Percentiles rank a stretch among this genome's conserved stretches.
These are phyloP conservation scores for Hymenoscyphus albidus DNA, from an alignment of 2,329 filamentous ascomycete species.

Conservation along the genomic window DNA sequence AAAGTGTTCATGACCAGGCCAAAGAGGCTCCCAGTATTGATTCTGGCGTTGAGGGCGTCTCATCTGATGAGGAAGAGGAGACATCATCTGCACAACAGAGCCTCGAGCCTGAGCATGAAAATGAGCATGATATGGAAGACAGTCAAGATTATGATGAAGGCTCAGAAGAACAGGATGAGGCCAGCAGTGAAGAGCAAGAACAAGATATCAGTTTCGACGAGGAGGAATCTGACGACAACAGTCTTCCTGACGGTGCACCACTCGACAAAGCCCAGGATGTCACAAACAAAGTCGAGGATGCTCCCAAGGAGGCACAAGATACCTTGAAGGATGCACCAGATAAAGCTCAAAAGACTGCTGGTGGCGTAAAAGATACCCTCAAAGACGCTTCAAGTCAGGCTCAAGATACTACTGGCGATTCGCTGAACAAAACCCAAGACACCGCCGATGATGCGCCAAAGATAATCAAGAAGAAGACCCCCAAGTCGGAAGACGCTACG, in stretches of 20 bases:
- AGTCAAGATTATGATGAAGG: constrained; percentile 8
- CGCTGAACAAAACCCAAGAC: constrained; percentile 7
- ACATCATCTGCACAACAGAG: constrained; percentile 2
- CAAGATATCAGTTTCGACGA: constrained; percentile 9
- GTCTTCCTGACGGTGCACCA: constrained; percentile 11
- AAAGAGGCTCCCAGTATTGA: neutral
- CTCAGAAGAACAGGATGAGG: constrained; percentile 1
- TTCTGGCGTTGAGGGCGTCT: constrained; percentile 3
- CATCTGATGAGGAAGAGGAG: constrained; percentile 9
- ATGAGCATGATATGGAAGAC: neutral
- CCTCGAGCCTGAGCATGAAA: neutral
- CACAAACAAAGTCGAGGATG: constrained; percentile 3
- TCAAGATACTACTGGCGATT: constrained; percentile 6
- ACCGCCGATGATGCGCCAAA: constrained; percentile 4
- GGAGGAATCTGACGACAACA: constrained; percentile 18
- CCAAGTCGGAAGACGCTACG: constrained; percentile 3
- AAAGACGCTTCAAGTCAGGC: constrained; percentile 2
- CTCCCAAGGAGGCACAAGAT: constrained; percentile 1
- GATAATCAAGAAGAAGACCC: constrained; percentile 4
- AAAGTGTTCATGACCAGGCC: constrained; percentile 2
- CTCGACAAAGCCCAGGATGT: constrained; percentile 9
- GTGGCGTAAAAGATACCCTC: constrained; percentile 8
- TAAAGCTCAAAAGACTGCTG: constrained; percentile 7
- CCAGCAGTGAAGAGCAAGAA: constrained; percentile 5
- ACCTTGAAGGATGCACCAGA: constrained; percentile 6